Percentiles rank a stretch among this genome's conserved stretches.
These are phyloP conservation scores for Candida coquimbonensis DNA, from an alignment of 805 yeast genomes.

Conservation along the genomic window DNA sequence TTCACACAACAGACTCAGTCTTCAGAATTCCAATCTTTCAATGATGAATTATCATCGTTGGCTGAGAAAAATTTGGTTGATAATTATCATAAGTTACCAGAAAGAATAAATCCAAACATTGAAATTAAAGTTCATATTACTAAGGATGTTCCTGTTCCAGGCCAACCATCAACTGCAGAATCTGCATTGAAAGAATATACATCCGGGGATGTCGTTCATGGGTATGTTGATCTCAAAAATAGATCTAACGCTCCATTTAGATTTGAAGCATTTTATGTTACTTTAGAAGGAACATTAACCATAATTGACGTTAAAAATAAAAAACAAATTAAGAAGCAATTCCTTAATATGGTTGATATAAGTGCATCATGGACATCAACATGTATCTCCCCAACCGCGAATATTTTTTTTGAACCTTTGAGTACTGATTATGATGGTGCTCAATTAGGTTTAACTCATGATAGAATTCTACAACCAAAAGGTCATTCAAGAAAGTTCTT, in stretches of 20 bases:
- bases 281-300: conserved; percentile 37
- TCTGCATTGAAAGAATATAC: conserved; percentile 47
- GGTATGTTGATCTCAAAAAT: conserved; percentile 47
- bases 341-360: conserved; percentile 53
- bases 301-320: conserved; percentile 26
- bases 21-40: background rate
- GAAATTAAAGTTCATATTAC: conserved; percentile 45
- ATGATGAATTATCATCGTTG: background rate
- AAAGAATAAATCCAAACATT: conserved; percentile 27
- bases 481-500: conserved; percentile 50
- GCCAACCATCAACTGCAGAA: conserved; percentile 19
- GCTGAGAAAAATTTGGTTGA: conserved; percentile 38
- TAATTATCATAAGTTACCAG: conserved; percentile 41
- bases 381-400: conserved; percentile 44
- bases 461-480: conserved; percentile 41
- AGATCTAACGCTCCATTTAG: conserved; percentile 38
- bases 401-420: conserved; percentile 37
- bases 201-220: conserved; percentile 62
- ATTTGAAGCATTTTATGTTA: conserved; percentile 55
- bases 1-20: background rate
- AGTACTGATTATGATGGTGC: conserved; percentile 42
- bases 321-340: conserved; percentile 36
- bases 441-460: conserved; percentile 42
- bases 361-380: conserved; percentile 49
- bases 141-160: conserved; percentile 41